A percentile compares a stretch with the other conserved stretches of the same genome.
These are phyloP conservation scores for Geopyxis carbonaria DNA, from an alignment of 495 filamentous ascomycete genomes.

Conservation along the genomic window DNA sequence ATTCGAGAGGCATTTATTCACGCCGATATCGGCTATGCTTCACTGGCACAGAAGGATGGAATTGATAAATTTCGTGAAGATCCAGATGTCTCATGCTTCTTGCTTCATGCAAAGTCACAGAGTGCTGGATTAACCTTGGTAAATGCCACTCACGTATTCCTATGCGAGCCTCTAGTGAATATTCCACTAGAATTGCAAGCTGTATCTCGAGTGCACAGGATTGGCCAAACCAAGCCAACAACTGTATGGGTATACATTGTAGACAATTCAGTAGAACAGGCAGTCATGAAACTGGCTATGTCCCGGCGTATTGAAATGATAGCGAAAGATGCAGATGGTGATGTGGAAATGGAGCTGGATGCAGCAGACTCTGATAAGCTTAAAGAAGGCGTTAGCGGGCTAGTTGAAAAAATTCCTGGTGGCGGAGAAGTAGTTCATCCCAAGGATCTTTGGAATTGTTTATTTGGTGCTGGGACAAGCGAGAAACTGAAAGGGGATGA, in stretches of 20 bases:
- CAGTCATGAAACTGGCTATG: conserved; percentile 74
- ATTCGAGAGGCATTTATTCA: conserved; percentile 46
- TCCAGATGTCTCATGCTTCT: conserved; percentile 60
- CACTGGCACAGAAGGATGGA: conserved; percentile 41
- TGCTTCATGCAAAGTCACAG: conserved; percentile 75
- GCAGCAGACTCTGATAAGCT: conserved; percentile 70
- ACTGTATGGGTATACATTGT: conserved; percentile 93
- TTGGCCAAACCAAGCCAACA: conserved; percentile 72
- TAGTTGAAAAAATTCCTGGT: conserved; percentile 50
- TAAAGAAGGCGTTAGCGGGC: conserved; percentile 43
- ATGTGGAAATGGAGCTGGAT: conserved; percentile 47
- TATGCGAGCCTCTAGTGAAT: conserved; percentile 87
- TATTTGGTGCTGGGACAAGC: conserved; percentile 43
- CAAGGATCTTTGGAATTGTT: conserved; percentile 74
- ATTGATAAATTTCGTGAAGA: conserved; percentile 60
- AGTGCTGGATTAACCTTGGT: conserved; percentile 76
- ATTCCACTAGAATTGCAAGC: conserved; percentile 86
- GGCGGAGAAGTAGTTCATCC: conserved; percentile 69
- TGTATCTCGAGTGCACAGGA: conserved; percentile 83
- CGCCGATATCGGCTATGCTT: conserved; percentile 53
- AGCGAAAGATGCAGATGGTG: conserved; percentile 6
- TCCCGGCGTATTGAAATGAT: conserved; percentile 61
- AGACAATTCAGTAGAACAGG: conserved; percentile 72
- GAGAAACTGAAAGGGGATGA: background rate
- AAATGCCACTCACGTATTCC: conserved; percentile 82